phyloP scores from a whole-genome alignment of 352 stramenopile species.

The Peronosclerospora sorghi region DNA sequence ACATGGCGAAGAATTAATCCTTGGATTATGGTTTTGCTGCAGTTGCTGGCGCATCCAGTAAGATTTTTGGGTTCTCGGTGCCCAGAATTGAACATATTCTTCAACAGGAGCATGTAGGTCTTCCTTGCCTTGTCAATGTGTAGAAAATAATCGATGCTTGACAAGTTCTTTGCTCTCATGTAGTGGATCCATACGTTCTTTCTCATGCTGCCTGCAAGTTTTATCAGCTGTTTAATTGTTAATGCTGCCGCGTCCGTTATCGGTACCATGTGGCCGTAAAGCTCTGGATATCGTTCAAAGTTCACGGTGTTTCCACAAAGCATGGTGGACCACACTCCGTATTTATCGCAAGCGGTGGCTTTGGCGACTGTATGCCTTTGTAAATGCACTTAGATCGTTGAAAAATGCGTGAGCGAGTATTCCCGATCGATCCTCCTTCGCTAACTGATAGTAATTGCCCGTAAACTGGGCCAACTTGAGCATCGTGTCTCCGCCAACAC shows the following conservation, averaged over 20 bases:
- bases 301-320: neutral
- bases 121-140: neutral
- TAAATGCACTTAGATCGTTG: neutral
- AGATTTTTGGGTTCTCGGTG: constrained; percentile 50
- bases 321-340: neutral
- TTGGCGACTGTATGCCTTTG: neutral
- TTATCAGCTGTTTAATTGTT: constrained; percentile 73
- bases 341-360: too few relatives aligned
- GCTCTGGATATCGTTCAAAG: too few relatives aligned
- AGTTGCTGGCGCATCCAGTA: constrained; percentile 41
- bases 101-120: constrained; percentile 60
- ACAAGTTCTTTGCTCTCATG: constrained; percentile 8
- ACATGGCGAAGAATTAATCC: too few relatives aligned
- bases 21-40: neutral
- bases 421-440: too few relatives aligned
- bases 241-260: constrained; percentile 65
- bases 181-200: constrained; percentile 73
- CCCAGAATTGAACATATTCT: constrained; percentile 56
- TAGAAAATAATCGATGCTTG: constrained; percentile 1
- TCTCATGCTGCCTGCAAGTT: constrained; percentile 67
- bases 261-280: constrained; percentile 64
- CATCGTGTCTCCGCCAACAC: constrained; percentile 8
- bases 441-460: too few relatives aligned
- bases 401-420: too few relatives aligned
- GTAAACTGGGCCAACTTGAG: too few relatives aligned